Conservation (phyloP, 164 flowering plant species). For the Magnolia kwangsiensis region DNA sequence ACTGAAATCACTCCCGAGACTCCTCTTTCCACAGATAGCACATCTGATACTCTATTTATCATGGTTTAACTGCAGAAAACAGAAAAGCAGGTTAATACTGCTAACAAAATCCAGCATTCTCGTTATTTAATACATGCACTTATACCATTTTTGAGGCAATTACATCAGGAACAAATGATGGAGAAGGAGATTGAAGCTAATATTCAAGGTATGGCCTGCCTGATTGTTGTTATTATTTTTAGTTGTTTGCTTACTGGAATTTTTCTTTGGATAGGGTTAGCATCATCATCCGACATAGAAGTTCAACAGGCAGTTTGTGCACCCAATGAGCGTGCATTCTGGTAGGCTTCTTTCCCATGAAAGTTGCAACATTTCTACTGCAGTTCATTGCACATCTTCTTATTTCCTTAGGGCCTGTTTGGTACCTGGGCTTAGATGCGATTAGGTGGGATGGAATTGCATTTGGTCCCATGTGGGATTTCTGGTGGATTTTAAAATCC, state of each 20-base stretch:
- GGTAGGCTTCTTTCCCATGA: conserved; percentile 5
- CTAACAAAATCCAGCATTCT: conserved; percentile 38
- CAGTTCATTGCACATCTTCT: neutral
- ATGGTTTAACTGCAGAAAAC: conserved; percentile 10
- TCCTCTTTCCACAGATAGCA: neutral
- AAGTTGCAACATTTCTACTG: neutral
- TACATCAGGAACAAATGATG: conserved; percentile 50
- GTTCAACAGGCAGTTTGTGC: neutral
- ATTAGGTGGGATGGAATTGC: too few species aligned
- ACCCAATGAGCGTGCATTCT: conserved; percentile 10
- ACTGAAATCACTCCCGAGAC: too few species aligned
- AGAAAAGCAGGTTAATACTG: conserved; percentile 28
- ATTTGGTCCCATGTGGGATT: too few species aligned
- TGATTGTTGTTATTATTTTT: neutral
- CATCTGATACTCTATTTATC: neutral
- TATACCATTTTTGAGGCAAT: conserved; percentile 54
- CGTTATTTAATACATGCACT: conserved; percentile 45
- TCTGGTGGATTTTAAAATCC: too few species aligned
- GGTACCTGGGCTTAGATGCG: too few species aligned
- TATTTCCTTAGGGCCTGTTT: neutral
- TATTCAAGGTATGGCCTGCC: conserved; percentile 37
- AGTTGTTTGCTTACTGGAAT: conserved; percentile 5
- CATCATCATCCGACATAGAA: conserved; percentile 5
- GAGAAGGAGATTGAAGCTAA: conserved; percentile 53
- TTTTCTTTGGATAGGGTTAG: conserved; percentile 8